phyloP scores from a whole-genome alignment of 345 rosid species.

The Boechera retrofracta region DNA sequence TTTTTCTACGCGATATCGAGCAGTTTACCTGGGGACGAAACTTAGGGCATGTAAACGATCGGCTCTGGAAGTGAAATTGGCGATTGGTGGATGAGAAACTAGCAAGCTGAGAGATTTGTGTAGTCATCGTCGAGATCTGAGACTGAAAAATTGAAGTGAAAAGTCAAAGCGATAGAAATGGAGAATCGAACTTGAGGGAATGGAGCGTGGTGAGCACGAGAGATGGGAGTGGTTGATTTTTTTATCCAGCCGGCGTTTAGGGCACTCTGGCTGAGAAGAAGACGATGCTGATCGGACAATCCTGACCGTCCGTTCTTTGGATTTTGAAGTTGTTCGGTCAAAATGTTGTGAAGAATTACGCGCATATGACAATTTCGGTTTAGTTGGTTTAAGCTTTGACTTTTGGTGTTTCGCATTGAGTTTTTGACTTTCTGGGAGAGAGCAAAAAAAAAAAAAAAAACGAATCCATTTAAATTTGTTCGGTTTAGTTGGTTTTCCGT shows the following conservation, averaged over 20 bases:
- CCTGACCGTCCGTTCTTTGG: constrained; percentile 10
- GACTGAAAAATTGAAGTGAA: constrained; percentile 8
- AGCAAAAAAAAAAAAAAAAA: no score
- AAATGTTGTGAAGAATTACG: neutral
- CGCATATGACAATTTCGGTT: neutral
- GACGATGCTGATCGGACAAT: constrained; percentile 32
- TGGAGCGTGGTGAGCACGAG: constrained; percentile 42
- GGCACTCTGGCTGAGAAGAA: neutral
- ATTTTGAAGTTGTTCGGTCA: constrained; percentile 5
- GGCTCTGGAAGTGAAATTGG: constrained; percentile 50
- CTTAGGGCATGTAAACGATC: constrained; percentile 42
- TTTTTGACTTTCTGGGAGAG: no score
- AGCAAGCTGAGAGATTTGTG: constrained; percentile 62
- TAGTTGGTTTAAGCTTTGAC: neutral
- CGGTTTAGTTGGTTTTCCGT: neutral
- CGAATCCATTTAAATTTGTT: neutral
- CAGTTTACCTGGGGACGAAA: constrained; percentile 55
- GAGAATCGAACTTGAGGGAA: neutral
- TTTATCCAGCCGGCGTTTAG: constrained; percentile 19
- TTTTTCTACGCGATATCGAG: neutral
- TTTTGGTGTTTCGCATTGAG: neutral
- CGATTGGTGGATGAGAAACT: constrained; percentile 67
- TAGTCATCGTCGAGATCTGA: constrained; percentile 47
- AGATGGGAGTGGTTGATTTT: constrained; percentile 38
- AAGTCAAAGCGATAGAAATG: constrained; percentile 5